Evolutionary conservation across 495 filamentous ascomycete species (phyloP), one percentile per base, ranked within the genome.

Genomic region (Aspergillus wentii): DNA sequence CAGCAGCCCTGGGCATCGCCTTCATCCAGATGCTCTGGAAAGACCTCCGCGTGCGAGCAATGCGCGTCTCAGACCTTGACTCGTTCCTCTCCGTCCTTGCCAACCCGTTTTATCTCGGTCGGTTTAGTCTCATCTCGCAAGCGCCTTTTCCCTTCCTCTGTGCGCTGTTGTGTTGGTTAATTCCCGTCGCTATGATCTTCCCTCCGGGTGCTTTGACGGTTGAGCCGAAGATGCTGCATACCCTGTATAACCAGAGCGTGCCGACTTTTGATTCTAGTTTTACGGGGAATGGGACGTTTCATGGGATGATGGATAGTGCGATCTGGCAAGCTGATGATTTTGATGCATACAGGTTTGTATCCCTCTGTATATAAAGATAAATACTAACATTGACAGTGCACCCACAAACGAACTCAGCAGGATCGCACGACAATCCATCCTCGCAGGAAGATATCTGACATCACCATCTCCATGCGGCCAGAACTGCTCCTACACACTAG

Each of bases 401-500:
- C 40, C 40, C 9, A 34, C 33, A n/a, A 37, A 35, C n/a, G 13
- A 13, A 11, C 23, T 37, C 27, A 27, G 8, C 6, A 34, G 40
- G 29, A n/a, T 43, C 31, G 40, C 40, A 13, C 26, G 21, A 19
- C 40, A 43, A 10, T 16, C 40, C 15, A 36, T 43, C 17, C 33
- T 43, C 17, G 25, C 40, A n/a, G 40, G 40, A 7, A 17, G 11
- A n/a, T 43, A 43, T 26, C 23, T 43, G 8, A 16, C 40, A 3
- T 27, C 33, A 2, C 1, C 25, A n/a, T 31, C 26, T 8, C 44
- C 36, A n/a, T 56, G 52, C 27, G 35, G 35, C 16, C 15, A 9
- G 7, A 48, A 56, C 26, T 52, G 52, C 22, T 41, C 35, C 6
- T 56, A 56, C 23, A 33, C 18, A 4, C 40, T 41, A 11, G 27